Evolutionary conservation across 2,329 filamentous ascomycete species (phyloP).

Genomic region (Exserohilum turcica): DNA sequence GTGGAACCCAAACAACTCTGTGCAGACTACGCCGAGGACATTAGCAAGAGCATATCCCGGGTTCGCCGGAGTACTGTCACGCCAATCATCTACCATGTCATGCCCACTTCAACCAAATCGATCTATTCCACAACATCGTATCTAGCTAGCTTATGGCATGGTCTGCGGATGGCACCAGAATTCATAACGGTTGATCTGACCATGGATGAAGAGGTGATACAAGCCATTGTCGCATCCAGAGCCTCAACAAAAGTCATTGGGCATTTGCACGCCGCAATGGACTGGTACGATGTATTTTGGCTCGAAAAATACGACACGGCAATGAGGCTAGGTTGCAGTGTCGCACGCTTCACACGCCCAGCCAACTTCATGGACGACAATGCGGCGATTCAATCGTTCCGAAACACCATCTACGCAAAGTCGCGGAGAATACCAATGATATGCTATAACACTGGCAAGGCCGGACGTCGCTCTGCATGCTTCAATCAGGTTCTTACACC

Average conservation of each 20-base stretch:
- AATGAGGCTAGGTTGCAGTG: conserved; percentile 62
- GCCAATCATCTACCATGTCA: conserved; percentile 51
- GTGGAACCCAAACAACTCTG: conserved; percentile 49
- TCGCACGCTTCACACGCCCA: conserved; percentile 65
- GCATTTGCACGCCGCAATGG: conserved; percentile 55
- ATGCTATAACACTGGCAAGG: conserved; percentile 66
- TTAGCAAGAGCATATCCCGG: conserved; percentile 63
- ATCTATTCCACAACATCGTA: conserved; percentile 50
- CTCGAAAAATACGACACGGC: conserved; percentile 64
- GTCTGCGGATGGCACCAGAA: conserved; percentile 67
- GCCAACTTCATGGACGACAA: conserved; percentile 65
- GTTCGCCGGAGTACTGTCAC: conserved; percentile 66
- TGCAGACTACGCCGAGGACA: conserved; percentile 45
- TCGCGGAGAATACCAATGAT: conserved; percentile 60
- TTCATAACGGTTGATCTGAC: conserved; percentile 64
- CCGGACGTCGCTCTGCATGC: conserved; percentile 67
- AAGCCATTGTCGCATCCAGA: conserved; percentile 56
- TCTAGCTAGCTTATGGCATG: conserved; percentile 62
- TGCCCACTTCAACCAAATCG: conserved; percentile 29
- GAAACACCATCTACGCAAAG: conserved; percentile 55
- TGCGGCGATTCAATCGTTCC: conserved; percentile 63
- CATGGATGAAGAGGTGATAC: conserved; percentile 59
- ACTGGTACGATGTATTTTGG: conserved; percentile 64
- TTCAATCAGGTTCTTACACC: conserved; percentile 69
- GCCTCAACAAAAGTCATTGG: conserved; percentile 67